A percentile compares a stretch with the other conserved stretches of the same genome.
Conservation (phyloP, 2,329 filamentous ascomycete genomes). For the Botrytis porri region DNA sequence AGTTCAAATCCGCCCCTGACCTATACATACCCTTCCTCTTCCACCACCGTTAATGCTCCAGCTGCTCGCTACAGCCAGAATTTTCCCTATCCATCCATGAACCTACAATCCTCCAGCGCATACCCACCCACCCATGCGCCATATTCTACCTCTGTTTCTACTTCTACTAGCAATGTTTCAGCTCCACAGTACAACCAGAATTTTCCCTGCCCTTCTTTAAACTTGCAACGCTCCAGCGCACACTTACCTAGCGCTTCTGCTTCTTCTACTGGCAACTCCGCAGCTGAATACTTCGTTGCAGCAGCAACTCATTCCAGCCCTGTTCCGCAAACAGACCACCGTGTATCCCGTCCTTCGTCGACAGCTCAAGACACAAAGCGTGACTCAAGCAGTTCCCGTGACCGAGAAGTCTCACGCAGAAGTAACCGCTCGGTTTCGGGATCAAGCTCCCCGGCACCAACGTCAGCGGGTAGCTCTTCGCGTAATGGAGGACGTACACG, state of each 20-base stretch:
- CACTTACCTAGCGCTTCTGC: neutral
- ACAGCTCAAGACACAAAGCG: no score
- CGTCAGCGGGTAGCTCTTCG: neutral
- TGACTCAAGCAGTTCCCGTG: neutral
- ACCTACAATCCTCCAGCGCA: neutral
- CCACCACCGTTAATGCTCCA: neutral
- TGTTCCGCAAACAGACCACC: no score
- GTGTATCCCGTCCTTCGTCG: accelerated
- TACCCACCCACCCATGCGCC: neutral
- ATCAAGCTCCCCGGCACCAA: no score
- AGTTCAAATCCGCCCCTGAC: no score
- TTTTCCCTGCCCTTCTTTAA: neutral
- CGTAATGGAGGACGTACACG: neutral
- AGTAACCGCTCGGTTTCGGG: neutral
- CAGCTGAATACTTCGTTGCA: neutral
- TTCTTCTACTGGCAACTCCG: neutral
- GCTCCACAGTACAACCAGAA: neutral
- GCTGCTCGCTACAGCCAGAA: neutral
- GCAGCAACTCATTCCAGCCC: no score
- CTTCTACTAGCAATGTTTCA: neutral
- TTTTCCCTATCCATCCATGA: neutral
- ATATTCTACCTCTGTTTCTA: neutral
- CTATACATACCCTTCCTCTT: neutral
- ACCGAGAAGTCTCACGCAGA: neutral
- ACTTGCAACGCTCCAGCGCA: neutral